Evolutionary conservation across 2,329 filamentous ascomycete species (phyloP).

Genomic region (Colletotrichum paranaense): DNA sequence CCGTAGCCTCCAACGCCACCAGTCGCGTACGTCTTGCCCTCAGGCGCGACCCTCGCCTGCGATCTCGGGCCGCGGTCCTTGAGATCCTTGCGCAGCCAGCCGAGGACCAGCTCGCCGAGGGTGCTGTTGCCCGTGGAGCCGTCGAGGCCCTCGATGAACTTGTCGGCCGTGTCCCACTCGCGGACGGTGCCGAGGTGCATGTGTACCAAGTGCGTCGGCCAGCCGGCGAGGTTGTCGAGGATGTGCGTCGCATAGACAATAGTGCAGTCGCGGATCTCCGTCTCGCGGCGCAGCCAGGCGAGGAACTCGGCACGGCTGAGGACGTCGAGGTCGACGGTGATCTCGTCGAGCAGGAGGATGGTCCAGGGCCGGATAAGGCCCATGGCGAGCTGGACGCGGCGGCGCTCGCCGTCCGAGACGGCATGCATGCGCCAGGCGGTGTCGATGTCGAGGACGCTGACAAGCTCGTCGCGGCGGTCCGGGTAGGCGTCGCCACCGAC

Average conservation of each 20-base stretch:
- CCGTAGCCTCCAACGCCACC: conserved; percentile 67
- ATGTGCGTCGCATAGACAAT: conserved; percentile 99
- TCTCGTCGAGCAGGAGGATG: conserved; percentile 91
- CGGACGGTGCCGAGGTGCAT: conserved; percentile 92
- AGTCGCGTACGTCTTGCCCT: conserved; percentile 73
- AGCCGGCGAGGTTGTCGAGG: conserved; percentile 91
- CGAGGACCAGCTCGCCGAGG: conserved; percentile 87
- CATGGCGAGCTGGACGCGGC: conserved; percentile 96
- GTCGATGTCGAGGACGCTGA: conserved; percentile 92
- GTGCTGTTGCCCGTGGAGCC: conserved; percentile 76
- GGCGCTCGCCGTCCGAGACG: conserved; percentile 90
- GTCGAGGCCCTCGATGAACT: conserved; percentile 70
- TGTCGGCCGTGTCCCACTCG: conserved; percentile 82
- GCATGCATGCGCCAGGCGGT: conserved; percentile 94
- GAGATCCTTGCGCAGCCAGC: conserved; percentile 87
- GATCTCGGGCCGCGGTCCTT: conserved; percentile 81
- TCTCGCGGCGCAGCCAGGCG: conserved; percentile 87
- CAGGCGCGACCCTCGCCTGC: conserved; percentile 62
- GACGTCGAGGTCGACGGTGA: conserved; percentile 95
- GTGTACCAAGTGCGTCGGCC: conserved; percentile 96
- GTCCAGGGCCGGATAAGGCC: conserved; percentile 92
- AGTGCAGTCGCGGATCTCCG: conserved; percentile 82
- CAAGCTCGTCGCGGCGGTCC: conserved; percentile 85
- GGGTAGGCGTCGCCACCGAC: conserved; percentile 90
- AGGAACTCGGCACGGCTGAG: conserved; percentile 88